phyloP scores from a whole-genome alignment of 495 filamentous ascomycete genomes.

The Penicillium maclennaniae region DNA sequence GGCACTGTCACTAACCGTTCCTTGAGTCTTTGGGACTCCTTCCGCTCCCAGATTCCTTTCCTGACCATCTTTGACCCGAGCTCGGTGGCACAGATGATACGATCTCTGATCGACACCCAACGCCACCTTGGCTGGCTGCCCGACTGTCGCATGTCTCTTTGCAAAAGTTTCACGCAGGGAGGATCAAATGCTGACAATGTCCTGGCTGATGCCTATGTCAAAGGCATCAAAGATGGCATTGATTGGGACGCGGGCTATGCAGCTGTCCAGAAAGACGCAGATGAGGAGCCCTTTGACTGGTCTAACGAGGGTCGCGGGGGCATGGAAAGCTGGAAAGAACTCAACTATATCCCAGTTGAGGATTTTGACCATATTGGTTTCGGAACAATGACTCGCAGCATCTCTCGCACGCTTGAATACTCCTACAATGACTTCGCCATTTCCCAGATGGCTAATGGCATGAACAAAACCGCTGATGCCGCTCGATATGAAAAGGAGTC shows the following conservation, averaged over 20 bases:
- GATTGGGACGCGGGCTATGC: constrained; percentile 66
- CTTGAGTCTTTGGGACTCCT: constrained; percentile 55
- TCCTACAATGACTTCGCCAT: constrained; percentile 68
- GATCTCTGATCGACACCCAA: constrained; percentile 71
- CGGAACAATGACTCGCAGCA: constrained; percentile 66
- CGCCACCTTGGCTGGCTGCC: constrained; percentile 64
- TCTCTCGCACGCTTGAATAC: constrained; percentile 71
- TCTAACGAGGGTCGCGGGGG: constrained; percentile 72
- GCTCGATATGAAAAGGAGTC: constrained; percentile 59
- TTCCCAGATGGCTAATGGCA: constrained; percentile 47
- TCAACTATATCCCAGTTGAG: constrained; percentile 64
- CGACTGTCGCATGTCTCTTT: constrained; percentile 65
- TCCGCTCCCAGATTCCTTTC: constrained; percentile 62
- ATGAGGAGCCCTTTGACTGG: constrained; percentile 63
- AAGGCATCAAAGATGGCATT: constrained; percentile 57
- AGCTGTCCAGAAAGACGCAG: constrained; percentile 67
- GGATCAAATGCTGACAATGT: constrained; percentile 75
- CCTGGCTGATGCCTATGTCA: constrained; percentile 71
- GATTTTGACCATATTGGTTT: constrained; percentile 70
- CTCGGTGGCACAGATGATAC: constrained; percentile 59
- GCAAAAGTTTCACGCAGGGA: constrained; percentile 68
- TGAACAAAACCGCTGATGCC: constrained; percentile 53
- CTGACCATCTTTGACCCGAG: constrained; percentile 63
- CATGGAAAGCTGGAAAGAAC: constrained; percentile 62
- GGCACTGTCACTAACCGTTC: constrained; percentile 7